Evolutionary conservation across 768 basidiomycete genomes (phyloP), one percentile per base, ranked within the genome.

Genomic region (Mycena floridula): DNA sequence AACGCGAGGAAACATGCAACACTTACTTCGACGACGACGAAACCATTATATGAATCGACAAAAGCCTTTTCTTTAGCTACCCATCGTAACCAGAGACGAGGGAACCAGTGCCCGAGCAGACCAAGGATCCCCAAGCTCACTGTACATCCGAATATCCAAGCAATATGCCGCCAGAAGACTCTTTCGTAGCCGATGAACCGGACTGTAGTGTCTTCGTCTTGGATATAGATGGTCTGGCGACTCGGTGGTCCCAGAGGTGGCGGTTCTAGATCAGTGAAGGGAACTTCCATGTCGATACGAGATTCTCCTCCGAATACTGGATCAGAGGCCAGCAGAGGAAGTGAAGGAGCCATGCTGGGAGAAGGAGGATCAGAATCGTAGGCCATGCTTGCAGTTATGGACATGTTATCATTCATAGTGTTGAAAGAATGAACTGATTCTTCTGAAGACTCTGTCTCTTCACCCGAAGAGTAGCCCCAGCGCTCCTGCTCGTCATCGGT

Each of bases 391-490:
- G 73, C 77, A 23, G 72, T 64, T 23, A 74, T 64, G 8, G 74
- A 77, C 18, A 62, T 58, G 35, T 68, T 67, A 48, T 75, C 76
- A 25, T 47, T 60, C 15, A 63, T 61, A 24, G 61, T 53, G 11
- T 60, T 56, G 43, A 62, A 47, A 24, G 61, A 61, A 37, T 54
- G 64, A 21, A 56, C 46, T 4, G 62, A 65, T 25, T 69, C 73
- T 21, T 53, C 58, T 3, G 62, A 66, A 11, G 76, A 70, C 18
- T 69, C 70, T 20, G 79, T 77, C 54, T 85, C 87, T 56, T 93
- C 90, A 20, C 79, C 87, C 3, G 90, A 91, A n/a, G 85, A 81
- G 62, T 92, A 93, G 4, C 90, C 90, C 90, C 90, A 93, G n/a
- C 88, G 75, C 51, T 90, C 87, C 28, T 79, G 79, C n/a, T n/a